Base-by-base conservation (phyloP, 768 basidiomycete species). In the Gloeopeniophorella convolvens region DNA sequence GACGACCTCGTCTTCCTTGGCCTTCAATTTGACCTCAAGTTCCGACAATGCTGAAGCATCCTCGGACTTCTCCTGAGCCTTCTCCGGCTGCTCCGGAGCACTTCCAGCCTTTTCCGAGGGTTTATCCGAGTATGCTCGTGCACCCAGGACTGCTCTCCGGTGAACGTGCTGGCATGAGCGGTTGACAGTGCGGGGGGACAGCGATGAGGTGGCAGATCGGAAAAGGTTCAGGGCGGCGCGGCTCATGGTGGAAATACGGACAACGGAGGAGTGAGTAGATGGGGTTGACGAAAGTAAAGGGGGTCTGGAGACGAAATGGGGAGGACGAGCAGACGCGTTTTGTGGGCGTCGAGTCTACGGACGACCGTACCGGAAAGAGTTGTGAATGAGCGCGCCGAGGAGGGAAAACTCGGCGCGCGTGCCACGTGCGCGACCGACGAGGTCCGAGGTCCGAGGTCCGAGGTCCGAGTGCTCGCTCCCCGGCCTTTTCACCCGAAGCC, bases 1-100 rank as follows among this genome's bases (percentile, higher is more conserved):
- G n/a, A 77, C 70, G n/a, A 83, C 80, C 64, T 88, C 86, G 21
- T 72, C 77, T 65, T 89, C 82, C 65, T 92, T 88, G 57, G 81
- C 80, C 71, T 90, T 84, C 49, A 95, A 72, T 63, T 85, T 84
- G 54, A 65, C 57, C 34, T 66, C 61, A 20, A 68, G 47, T 47
- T 74, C 72, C 18, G 66, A 60, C 65, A 30, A 16, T 3, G 26
- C 36, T 39, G 43, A 23, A 27, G 66, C 66, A 26, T 56, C 53
- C 46, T 59, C 63, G 48, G 62, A 51, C 48, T 67, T 57, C 49
- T 62, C 62, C 53, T 59, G 63, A 54, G 64, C 60, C 42, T 60
- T 60, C 45, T 57, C 60, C 48, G 63, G 50, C 49, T 48, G 45
- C 39, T 58, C 63, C 50, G 63, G 26, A 37, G 57, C 57, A 56